These are phyloP conservation scores for Edaphochlamys debaryana DNA, from an alignment of 139 green algal species.

Conservation along the genomic window DNA sequence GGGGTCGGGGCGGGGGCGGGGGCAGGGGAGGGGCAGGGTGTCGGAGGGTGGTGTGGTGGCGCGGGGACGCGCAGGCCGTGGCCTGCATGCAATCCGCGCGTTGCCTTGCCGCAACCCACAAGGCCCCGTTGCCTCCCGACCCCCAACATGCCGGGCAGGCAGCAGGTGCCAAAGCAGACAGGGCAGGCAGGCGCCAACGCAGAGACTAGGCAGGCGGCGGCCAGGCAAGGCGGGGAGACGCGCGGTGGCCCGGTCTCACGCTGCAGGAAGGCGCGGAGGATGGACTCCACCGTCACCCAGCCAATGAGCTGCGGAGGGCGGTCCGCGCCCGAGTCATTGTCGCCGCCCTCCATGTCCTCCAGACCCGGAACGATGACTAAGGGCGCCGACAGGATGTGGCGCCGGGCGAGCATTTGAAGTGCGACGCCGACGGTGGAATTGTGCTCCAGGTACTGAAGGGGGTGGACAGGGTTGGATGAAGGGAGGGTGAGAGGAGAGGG, in stretches of 20 bases:
- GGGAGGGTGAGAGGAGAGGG: not conserved
- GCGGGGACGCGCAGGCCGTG: too few relatives aligned
- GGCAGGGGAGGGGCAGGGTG: not conserved
- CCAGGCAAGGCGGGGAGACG: too few relatives aligned
- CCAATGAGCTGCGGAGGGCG: slow-evolving; percentile 64
- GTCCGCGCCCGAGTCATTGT: not conserved
- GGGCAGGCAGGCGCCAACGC: too few relatives aligned
- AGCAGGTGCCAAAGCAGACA: too few relatives aligned
- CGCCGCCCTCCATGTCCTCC: slow-evolving; percentile 63
- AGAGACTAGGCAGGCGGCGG: too few relatives aligned
- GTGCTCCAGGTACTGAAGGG: slow-evolving; percentile 27
- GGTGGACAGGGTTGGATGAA: not conserved
- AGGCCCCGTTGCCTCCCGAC: too few relatives aligned
- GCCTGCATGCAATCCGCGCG: too few relatives aligned
- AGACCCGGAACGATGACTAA: slow-evolving; percentile 60
- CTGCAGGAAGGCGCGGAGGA: slow-evolving; percentile 50
- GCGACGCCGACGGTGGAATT: not conserved
- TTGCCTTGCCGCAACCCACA: too few relatives aligned
- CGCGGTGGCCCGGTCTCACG: slow-evolving; percentile 23
- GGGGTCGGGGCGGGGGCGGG: not conserved
- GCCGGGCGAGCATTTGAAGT: slow-evolving; percentile 61
- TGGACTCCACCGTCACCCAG: slow-evolving; percentile 74
- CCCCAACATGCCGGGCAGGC: too few relatives aligned
- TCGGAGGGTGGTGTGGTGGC: too few relatives aligned
- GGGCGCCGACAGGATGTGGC: slow-evolving; percentile 76